Evolutionary conservation across 2,329 filamentous ascomycete species (phyloP).

Genomic region (Stromatinia cepivora): DNA sequence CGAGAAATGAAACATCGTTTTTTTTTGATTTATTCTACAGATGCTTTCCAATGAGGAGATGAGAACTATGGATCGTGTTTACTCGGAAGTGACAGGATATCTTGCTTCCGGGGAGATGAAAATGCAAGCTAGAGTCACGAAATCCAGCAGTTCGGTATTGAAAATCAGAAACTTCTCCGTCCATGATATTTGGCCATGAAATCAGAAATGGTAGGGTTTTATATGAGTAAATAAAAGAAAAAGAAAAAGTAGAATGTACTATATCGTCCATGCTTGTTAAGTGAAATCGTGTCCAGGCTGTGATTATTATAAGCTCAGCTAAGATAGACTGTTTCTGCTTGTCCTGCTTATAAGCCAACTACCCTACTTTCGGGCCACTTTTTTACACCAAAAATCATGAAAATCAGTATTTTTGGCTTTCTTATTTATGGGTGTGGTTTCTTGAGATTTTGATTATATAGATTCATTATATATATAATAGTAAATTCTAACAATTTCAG

Average conservation of each 20-base stretch:
- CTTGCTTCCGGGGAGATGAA: slow-evolving; percentile 65
- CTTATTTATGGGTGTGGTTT: too few relatives aligned
- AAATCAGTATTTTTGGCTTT: too few relatives aligned
- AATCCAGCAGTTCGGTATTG: slow-evolving; percentile 55
- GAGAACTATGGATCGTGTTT: slow-evolving; percentile 21
- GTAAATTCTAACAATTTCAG: too few relatives aligned
- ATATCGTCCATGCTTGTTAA: slow-evolving; percentile 62
- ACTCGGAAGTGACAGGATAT: slow-evolving; percentile 49
- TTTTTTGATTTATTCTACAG: slow-evolving; percentile 30
- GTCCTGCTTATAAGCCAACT: slow-evolving; percentile 63
- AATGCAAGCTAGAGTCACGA: slow-evolving; percentile 52
- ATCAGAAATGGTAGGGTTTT: slow-evolving; percentile 58
- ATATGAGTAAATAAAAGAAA: slow-evolving; percentile 64
- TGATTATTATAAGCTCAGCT: slow-evolving; percentile 62
- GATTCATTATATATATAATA: too few relatives aligned
- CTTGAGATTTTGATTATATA: too few relatives aligned
- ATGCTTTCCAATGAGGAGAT: slow-evolving; percentile 29
- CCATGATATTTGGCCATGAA: slow-evolving; percentile 59
- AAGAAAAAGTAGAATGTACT: slow-evolving; percentile 56
- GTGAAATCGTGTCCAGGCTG: slow-evolving; percentile 65
- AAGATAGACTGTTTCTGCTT: slow-evolving; percentile 62
- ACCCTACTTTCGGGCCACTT: too few relatives aligned
- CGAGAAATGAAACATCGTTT: neutral
- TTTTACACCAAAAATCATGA: too few relatives aligned
- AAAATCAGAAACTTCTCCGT: slow-evolving; percentile 67